Evolutionary conservation across 108 stramenopile species (phyloP), one percentile per base, ranked within the genome.

Genomic region (Asterionellopsis glacialis): DNA sequence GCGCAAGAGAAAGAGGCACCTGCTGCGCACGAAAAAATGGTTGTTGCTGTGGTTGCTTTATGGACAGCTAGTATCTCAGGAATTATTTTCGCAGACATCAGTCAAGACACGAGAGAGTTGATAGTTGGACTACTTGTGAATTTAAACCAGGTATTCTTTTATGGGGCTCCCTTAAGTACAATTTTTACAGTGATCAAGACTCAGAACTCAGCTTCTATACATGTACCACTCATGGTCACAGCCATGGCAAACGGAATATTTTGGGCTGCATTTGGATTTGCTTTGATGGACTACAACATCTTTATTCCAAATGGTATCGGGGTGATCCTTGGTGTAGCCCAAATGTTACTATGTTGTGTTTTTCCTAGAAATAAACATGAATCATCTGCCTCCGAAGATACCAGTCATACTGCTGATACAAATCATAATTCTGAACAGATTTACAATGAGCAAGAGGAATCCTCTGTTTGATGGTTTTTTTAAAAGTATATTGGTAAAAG

Each of bases 121-220:
- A 60, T 91, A 12, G 75, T 92, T 44, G 91, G 87, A 12, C 43
- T 72, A 41, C 41, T 67, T 5, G 83, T 83, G 19, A 92, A 92
- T 68, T 55, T 80, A 52, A 88, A 85, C 68, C 59, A 86, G 9
- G 62, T 88, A 42, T 85, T 92, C 51, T 92, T 92, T 51, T 92
- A 88, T 55, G 91, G 87, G 2, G 91, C 91, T 6, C 91, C 91
- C 15, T 69, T 92, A 3, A 76, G 79, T 11, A 87, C 79, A 12
- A 87, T 92, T 41, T 45, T 60, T 9, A 64, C 57, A n/a, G 91
- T 92, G 0, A 12, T 87, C 0, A 68, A 63, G 44, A 66, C 68
- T 7, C 74, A 69, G 59, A 65, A 61, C 26, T 77, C 82, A 21
- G 48, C 69, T 0, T 72, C 80, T 44, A 82, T 91, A 41, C 90